Conservation (phyloP, 73 alveolate species). For the Stentor roeselii region DNA sequence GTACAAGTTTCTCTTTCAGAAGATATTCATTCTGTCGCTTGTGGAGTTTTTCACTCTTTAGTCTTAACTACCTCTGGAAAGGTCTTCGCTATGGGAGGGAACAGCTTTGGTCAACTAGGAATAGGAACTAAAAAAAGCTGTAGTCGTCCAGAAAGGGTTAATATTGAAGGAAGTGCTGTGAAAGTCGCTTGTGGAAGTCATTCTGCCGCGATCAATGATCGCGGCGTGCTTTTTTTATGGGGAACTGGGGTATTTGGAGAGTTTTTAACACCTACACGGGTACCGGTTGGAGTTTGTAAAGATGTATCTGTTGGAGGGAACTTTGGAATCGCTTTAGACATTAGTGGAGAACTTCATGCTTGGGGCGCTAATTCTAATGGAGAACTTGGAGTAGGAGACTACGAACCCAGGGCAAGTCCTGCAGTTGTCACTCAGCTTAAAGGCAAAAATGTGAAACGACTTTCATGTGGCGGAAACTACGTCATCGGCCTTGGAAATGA, state of each 20-base stretch:
- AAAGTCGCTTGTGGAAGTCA: slow-evolving; percentile 56
- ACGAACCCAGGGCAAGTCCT: slow-evolving; percentile 39
- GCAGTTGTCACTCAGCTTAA: slow-evolving; percentile 30
- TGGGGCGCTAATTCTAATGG: slow-evolving; percentile 53
- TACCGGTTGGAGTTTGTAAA: slow-evolving; percentile 31
- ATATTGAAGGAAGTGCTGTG: slow-evolving; percentile 41
- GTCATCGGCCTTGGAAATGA: slow-evolving; percentile 24
- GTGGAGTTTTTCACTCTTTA: slow-evolving; percentile 59
- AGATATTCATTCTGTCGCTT: slow-evolving; percentile 46
- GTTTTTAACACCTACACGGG: slow-evolving; percentile 27
- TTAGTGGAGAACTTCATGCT: slow-evolving; percentile 35
- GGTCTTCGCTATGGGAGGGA: slow-evolving; percentile 64
- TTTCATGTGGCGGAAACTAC: slow-evolving; percentile 37
- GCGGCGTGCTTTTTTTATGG: slow-evolving; percentile 41
- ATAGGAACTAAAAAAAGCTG: slow-evolving; percentile 48
- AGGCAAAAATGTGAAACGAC: slow-evolving; percentile 30
- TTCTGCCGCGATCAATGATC: slow-evolving; percentile 42
- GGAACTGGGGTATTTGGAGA: slow-evolving; percentile 59
- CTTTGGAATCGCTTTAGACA: slow-evolving; percentile 38
- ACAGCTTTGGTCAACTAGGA: slow-evolving; percentile 64
- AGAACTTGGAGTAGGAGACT: slow-evolving; percentile 47
- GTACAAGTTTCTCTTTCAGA: slow-evolving; percentile 26
- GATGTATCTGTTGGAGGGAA: slow-evolving; percentile 38
- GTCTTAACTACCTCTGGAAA: slow-evolving; percentile 43
- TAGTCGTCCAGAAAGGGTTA: slow-evolving; percentile 24